Percentiles rank a stretch among this genome's conserved stretches.
phyloP scores from a whole-genome alignment of 345 rosid species.

The Abelmoschus esculentus region DNA sequence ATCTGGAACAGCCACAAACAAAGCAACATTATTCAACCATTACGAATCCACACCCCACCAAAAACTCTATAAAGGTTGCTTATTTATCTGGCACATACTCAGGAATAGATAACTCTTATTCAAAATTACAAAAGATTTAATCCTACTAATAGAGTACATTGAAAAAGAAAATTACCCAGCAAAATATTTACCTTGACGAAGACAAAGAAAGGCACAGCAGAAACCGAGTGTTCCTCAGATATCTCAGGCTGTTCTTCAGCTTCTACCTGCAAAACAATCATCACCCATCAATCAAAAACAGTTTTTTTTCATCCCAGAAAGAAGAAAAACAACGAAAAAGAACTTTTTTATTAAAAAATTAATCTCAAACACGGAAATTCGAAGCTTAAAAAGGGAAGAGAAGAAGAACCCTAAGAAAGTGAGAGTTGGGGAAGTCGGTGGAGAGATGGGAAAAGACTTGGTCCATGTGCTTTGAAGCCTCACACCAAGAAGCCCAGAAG shows the following conservation, averaged over 20 bases:
- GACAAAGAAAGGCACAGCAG: constrained; percentile 83
- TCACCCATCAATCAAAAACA: background rate
- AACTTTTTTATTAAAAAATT: background rate
- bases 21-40: background rate
- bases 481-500: constrained; percentile 99
- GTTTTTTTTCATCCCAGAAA: background rate
- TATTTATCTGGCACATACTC: background rate
- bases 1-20: background rate
- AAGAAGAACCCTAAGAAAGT: constrained; percentile 63
- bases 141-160: background rate
- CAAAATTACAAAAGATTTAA: background rate
- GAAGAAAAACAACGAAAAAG: background rate
- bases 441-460: constrained; percentile 86
- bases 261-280: constrained; percentile 55
- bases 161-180: background rate
- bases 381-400: background rate
- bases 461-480: constrained; percentile 99
- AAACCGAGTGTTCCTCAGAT: constrained; percentile 72
- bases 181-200: constrained; percentile 61
- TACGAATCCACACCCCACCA: background rate
- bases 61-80: background rate
- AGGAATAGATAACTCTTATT: background rate
- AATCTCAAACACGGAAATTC: background rate
- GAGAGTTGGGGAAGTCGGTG: constrained; percentile 74
- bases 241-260: constrained; percentile 96